A percentile compares a stretch with the other conserved stretches of the same genome.
phyloP scores from a whole-genome alignment of 257 asterid species.

The Ballota nigra region DNA sequence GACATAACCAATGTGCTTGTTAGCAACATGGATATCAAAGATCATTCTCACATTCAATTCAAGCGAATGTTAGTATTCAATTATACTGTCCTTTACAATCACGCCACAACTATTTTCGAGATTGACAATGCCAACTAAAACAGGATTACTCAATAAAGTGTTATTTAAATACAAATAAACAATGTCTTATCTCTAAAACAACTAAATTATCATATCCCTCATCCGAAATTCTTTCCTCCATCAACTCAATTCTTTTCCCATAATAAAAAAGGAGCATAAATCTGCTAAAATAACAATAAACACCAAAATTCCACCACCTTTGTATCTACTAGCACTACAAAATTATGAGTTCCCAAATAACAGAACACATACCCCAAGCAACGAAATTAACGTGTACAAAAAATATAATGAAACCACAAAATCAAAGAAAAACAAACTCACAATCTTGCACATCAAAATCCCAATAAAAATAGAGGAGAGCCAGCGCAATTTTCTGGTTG shows the following conservation, averaged over 20 bases:
- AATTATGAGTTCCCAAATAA: background rate
- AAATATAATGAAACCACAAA: background rate
- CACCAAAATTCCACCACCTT: background rate
- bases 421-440: constrained; percentile 32
- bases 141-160: background rate
- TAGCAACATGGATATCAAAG: background rate
- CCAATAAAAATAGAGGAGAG: constrained; percentile 59
- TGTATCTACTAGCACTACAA: constrained; percentile 5
- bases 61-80: constrained; percentile 1
- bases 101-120: background rate
- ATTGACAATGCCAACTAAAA: background rate
- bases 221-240: background rate
- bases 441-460: constrained; percentile 80
- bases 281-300: background rate
- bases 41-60: background rate
- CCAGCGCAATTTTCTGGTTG: constrained; percentile 57
- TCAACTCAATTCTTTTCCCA: constrained; percentile 3
- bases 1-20: constrained; percentile 22
- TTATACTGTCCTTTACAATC: too few relatives aligned
- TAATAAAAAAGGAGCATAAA: background rate
- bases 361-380: background rate
- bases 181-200: background rate
- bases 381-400: background rate
- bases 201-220: constrained; percentile 8
- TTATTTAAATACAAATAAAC: background rate